Base-by-base conservation (phyloP, 352 stramenopile genomes). In the Globisporangium canariense region DNA sequence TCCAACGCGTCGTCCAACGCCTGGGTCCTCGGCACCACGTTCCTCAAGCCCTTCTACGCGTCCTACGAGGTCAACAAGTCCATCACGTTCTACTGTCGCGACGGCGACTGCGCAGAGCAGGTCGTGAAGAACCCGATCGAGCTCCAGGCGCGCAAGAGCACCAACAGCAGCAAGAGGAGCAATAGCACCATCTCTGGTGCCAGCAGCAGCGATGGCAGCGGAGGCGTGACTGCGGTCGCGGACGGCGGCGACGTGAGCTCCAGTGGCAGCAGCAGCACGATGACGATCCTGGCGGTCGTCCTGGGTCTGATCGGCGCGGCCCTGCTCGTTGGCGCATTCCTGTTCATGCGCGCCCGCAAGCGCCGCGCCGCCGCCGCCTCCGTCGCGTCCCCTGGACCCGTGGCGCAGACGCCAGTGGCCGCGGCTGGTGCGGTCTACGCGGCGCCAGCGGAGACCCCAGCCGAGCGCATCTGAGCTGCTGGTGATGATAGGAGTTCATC, bases 1-100 rank as follows among this genome's bases (percentile, higher is more conserved):
- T n/a, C n/a, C n/a, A n/a, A n/a, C n/a, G n/a, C 58, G 1, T 45
- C 69, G 22, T 67, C 63, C n/a, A 74, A 93, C 63, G 79, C 67
- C 13, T 93, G 84, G 84, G 82, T 93, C 60, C 60, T 91, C 13
- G 82, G 84, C 13, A 78, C 81, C 45, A 91, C 84, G 13, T 89
- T 93, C 55, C 63, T 93, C n/a, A 89, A 90, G 58, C 54, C 71
- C 5, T 90, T 89, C 60, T 93, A 91, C 71, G 78, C 81, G 1
- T 66, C 65, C n/a, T 93, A 85, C 67, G 74, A 79, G 30, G 79
- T 91, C 22, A 79, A 85, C 68, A 68, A 85, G 47, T 75, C 73
- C 0, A 70, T 93, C 32, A 75, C 77, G 0, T 84, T 93, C 65
- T 91, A 93, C 64, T 91, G 84, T 58, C 58, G 77, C 5, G 76